Conservation (phyloP, 2,329 filamentous ascomycete genomes). For the Aspergillus quadricinctus region DNA sequence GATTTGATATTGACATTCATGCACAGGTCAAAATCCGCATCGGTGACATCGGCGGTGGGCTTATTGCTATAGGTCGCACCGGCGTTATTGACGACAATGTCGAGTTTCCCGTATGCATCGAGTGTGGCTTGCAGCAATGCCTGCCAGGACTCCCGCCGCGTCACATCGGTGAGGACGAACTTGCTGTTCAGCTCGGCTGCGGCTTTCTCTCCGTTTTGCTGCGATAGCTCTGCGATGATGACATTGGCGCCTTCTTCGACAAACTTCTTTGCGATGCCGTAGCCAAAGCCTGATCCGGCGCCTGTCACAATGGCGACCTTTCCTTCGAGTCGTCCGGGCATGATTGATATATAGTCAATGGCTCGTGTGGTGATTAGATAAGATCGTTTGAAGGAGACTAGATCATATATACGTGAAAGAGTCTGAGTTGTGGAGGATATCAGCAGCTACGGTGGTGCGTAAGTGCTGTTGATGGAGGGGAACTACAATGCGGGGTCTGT, state of each 20-base stretch:
- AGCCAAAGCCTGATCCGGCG: constrained; percentile 36
- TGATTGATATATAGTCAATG: background rate
- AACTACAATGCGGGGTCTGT: background rate
- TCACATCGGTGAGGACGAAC: constrained; percentile 24
- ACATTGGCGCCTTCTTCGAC: constrained; percentile 35
- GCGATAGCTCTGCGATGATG: constrained; percentile 33
- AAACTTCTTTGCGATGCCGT: constrained; percentile 33
- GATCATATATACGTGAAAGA: background rate
- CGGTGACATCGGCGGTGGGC: constrained; percentile 35
- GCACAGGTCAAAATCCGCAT: constrained; percentile 37
- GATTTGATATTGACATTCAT: constrained; percentile 40
- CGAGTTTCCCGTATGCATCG: constrained; percentile 25
- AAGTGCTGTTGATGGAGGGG: background rate
- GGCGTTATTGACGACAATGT: constrained; percentile 45
- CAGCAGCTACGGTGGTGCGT: too few species aligned
- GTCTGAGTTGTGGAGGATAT: background rate
- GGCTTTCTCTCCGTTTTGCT: constrained; percentile 20
- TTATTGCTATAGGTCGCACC: constrained; percentile 36
- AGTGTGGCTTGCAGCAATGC: constrained; percentile 20
- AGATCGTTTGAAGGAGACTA: background rate
- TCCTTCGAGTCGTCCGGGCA: constrained; percentile 28
- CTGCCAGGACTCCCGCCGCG: constrained; percentile 24
- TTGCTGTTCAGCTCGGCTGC: constrained; percentile 17
- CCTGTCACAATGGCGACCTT: constrained; percentile 42
- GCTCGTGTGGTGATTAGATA: background rate